Evolutionary conservation across 805 yeast species (phyloP).

Genomic region (Saccharomycopsis microspora): DNA sequence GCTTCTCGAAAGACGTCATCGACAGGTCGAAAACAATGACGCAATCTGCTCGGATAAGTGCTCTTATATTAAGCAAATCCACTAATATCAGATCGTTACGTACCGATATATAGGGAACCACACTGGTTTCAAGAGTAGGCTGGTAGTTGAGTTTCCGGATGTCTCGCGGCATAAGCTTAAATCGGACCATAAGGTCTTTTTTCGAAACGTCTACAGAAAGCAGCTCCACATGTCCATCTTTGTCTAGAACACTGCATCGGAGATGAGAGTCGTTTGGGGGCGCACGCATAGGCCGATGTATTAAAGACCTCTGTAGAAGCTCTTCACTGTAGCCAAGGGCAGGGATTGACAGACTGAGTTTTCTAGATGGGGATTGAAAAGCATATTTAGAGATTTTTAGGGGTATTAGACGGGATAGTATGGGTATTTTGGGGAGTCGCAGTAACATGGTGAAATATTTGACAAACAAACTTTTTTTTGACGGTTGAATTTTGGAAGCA

Average conservation of each 20-base stretch:
- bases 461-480: too few species aligned
- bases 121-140: conserved; percentile 53
- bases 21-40: conserved; percentile 70
- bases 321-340: too few species aligned
- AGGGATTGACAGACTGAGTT: too few species aligned
- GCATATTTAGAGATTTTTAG: too few species aligned
- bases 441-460: too few species aligned
- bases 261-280: too few species aligned
- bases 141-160: conserved; percentile 56
- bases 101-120: conserved; percentile 82
- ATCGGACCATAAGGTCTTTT: conserved; percentile 57
- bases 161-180: conserved; percentile 77
- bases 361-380: too few species aligned
- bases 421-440: too few species aligned
- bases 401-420: too few species aligned
- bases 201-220: conserved; percentile 67
- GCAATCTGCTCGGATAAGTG: conserved; percentile 67
- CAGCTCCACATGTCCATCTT: conserved; percentile 53
- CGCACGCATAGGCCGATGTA: too few species aligned
- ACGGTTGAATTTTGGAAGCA: too few species aligned
- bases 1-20: conserved; percentile 57
- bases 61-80: conserved; percentile 79
- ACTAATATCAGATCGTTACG: conserved; percentile 70
- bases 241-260: conserved; percentile 68
- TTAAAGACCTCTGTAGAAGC: too few species aligned